Conservation (phyloP, 2,329 filamentous ascomycete species). For the Cladosporium sp. region DNA sequence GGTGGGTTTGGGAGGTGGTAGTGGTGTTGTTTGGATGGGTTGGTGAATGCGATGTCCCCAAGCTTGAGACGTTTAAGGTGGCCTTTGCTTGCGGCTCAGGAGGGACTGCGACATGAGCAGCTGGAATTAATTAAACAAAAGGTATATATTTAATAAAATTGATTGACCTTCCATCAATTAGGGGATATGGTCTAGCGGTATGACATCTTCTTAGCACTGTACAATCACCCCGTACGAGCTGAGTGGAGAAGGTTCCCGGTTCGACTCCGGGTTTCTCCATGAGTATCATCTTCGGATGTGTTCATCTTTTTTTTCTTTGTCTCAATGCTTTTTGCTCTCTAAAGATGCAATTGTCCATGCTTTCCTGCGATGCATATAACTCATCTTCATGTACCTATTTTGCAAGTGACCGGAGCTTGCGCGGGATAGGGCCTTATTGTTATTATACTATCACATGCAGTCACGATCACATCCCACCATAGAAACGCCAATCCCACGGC, state of each 20-base stretch:
- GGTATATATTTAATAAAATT: neutral
- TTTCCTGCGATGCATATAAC: too few relatives aligned
- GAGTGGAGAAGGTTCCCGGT: conserved; percentile 12
- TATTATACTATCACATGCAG: too few relatives aligned
- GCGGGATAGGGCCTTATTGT: too few relatives aligned
- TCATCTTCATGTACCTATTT: too few relatives aligned
- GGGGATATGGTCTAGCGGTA: conserved; percentile 13
- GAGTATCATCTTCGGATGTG: neutral
- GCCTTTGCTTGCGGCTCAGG: conserved; percentile 10
- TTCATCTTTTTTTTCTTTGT: neutral
- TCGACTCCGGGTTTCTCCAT: conserved; percentile 12
- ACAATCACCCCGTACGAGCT: neutral
- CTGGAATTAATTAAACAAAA: neutral
- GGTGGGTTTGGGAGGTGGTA: neutral
- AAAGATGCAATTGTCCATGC: too few relatives aligned
- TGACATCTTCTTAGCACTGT: conserved; percentile 12
- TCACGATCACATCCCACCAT: too few relatives aligned
- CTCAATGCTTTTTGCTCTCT: too few relatives aligned
- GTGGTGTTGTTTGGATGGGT: neutral
- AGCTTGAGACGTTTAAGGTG: conserved; percentile 11
- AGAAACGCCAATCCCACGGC: too few relatives aligned
- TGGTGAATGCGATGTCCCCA: neutral
- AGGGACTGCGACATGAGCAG: neutral
- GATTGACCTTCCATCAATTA: neutral
- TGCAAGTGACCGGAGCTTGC: too few relatives aligned